Base-by-base conservation (phyloP, 768 basidiomycete species). In the Suillus subaureus region DNA sequence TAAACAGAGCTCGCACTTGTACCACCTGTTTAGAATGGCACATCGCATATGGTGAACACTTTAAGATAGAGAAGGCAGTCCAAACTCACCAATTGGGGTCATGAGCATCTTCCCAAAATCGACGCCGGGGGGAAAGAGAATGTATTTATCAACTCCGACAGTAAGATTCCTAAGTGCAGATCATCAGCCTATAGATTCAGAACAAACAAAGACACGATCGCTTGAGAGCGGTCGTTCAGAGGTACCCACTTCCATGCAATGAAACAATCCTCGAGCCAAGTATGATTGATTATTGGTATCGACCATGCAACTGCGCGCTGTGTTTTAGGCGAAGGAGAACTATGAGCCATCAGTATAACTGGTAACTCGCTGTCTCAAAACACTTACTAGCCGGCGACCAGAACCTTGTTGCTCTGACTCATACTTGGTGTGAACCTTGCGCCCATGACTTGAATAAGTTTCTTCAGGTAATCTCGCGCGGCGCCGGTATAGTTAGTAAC, bases 231-330 rank as follows among this genome's bases (percentile, higher is more conserved):
- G 37, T 58, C 37, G 23, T 11, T 23, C 15, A 58, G 6, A 15
- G 13, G 54, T 33, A 58, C 66, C 52, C 49, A 73, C 56, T 84
- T 84, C 95, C 96, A 97, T 61, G 87, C 83, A 26, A 87, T 77
- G 72, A 96, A 92, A 73, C 93, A 96, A 67, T 96, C 93, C 72
- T 97, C 96, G 4, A 97, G 82, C 94, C 94, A 97, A 0, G 84
- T 83, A 70, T 98, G 96, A 70, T 95, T 97, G 13, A 96, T 90
- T 64, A 96, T 82, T 0, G 94, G 90, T 67, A 96, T 91, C 0
- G 85, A 86, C 96, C 96, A 97, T 0, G 86, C 79, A 9, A 82
- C 79, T 0, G 94, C 93, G 71, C 91, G 92, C 8, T 79, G 78
- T 0, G 91, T 88, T 78, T 97, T 97, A 2, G 75, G 75, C 7